Conservation (phyloP, 1,284 basidiomycete genomes). For the Boletus mariae region DNA sequence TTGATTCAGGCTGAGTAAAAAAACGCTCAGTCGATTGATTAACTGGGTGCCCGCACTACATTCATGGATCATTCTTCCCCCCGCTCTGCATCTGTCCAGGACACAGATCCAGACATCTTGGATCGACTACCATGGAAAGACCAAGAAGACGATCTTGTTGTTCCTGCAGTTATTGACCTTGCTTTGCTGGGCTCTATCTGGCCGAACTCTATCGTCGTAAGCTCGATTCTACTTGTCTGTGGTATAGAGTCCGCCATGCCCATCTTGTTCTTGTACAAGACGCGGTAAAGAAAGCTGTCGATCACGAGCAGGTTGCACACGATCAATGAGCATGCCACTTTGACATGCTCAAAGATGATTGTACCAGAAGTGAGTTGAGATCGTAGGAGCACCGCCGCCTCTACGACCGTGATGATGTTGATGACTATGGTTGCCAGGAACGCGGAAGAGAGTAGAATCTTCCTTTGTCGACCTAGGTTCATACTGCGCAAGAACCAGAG, state of each 20-base stretch:
- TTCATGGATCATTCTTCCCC: not conserved
- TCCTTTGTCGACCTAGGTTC: slow-evolving; percentile 12
- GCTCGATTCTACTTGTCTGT: not conserved
- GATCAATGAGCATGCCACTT: slow-evolving; percentile 25
- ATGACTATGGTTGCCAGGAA: slow-evolving; percentile 28
- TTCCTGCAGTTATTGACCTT: not conserved
- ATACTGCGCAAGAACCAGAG: slow-evolving; percentile 13
- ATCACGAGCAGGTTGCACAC: slow-evolving; percentile 31
- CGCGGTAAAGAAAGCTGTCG: slow-evolving; percentile 22
- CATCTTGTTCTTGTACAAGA: slow-evolving; percentile 3
- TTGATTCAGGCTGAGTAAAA: not conserved
- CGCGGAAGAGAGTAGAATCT: slow-evolving; percentile 13
- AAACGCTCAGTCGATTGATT: not conserved
- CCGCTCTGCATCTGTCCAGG: not conserved
- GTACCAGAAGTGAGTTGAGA: slow-evolving; percentile 8
- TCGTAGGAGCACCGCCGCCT: slow-evolving; percentile 7
- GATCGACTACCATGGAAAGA: not conserved
- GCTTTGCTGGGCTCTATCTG: not conserved
- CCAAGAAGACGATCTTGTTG: not conserved
- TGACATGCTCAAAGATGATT: slow-evolving; percentile 25
- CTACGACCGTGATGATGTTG: slow-evolving; percentile 15
- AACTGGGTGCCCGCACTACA: not conserved
- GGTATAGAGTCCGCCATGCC: slow-evolving; percentile 1
- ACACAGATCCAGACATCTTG: not conserved
- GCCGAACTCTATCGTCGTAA: slow-evolving; percentile 8